These are phyloP conservation scores for Pleurotus platypus DNA, from an alignment of 768 basidiomycete species.

Conservation along the genomic window DNA sequence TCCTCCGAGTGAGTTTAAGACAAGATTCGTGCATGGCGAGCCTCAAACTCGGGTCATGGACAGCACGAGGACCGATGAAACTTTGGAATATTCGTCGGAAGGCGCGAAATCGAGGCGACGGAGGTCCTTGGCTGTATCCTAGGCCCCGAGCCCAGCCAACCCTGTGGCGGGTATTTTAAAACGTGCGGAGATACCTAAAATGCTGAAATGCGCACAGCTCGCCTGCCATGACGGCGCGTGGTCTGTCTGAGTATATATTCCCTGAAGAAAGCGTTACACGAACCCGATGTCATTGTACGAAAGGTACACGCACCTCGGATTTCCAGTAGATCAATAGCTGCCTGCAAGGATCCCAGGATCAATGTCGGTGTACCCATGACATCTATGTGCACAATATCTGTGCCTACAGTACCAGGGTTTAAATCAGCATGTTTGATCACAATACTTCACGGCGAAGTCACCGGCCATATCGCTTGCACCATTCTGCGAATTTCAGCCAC, in stretches of 20 bases:
- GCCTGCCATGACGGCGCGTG: slow-evolving; percentile 2
- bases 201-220: neutral
- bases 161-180: neutral
- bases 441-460: neutral
- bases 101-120: neutral
- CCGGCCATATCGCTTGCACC: slow-evolving; percentile 17
- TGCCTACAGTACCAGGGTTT: neutral
- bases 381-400: slow-evolving; percentile 1
- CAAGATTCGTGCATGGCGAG: neutral
- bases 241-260: slow-evolving; percentile 2
- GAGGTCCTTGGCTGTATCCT: slow-evolving; percentile 4
- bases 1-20: neutral
- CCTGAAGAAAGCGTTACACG: neutral
- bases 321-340: neutral
- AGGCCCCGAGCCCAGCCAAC: slow-evolving; percentile 8
- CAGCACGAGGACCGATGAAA: slow-evolving; percentile 1
- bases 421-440: neutral
- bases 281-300: neutral
- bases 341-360: slow-evolving; percentile 2
- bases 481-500: slow-evolving; percentile 18
- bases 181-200: neutral
- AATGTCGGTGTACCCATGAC: neutral
- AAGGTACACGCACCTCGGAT: neutral
- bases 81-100: slow-evolving; percentile 3
- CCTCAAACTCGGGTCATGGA: neutral